A percentile compares a stretch with the other conserved stretches of the same genome.
Evolutionary conservation across 2,329 filamentous ascomycete genomes (phyloP).

Genomic region (Graphiopsis chlorocephala): DNA sequence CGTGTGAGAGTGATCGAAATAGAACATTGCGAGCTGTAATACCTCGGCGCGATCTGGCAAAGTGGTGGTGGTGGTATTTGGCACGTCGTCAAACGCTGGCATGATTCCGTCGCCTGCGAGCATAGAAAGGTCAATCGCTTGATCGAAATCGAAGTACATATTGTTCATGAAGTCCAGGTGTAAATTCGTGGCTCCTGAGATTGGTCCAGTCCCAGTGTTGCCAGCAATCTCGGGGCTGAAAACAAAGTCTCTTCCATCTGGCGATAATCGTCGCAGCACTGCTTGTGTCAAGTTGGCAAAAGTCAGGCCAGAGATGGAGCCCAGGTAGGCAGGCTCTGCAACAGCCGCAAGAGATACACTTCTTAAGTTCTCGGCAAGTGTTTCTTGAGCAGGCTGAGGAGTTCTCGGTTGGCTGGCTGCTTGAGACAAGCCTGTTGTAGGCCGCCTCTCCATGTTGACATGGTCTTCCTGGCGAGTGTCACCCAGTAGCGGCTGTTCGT

Average conservation of each 20-base stretch:
- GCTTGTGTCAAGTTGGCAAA: constrained; percentile 40
- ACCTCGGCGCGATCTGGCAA: constrained; percentile 27
- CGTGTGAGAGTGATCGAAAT: constrained; percentile 49
- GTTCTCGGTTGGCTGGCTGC: constrained; percentile 5
- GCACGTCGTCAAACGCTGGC: not conserved
- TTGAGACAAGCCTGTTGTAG: not conserved
- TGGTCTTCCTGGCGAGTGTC: not conserved
- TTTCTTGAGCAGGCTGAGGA: not conserved
- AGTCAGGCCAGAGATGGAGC: constrained; percentile 45
- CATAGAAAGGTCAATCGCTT: constrained; percentile 15
- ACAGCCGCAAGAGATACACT: constrained; percentile 44
- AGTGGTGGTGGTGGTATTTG: constrained; percentile 26
- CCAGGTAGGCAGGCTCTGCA: constrained; percentile 45
- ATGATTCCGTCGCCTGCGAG: constrained; percentile 5
- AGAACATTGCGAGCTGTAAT: constrained; percentile 39
- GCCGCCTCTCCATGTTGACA: not conserved
- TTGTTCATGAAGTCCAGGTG: constrained; percentile 21
- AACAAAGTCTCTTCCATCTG: constrained; percentile 45
- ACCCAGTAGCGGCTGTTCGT: not conserved
- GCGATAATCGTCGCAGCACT: constrained; percentile 42
- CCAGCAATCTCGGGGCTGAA: not conserved
- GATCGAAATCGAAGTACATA: constrained; percentile 26
- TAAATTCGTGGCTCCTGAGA: not conserved
- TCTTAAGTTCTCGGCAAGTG: constrained; percentile 19
- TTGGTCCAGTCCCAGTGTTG: not conserved